A percentile compares a stretch with the other conserved stretches of the same genome.
phyloP scores from a whole-genome alignment of 805 yeast species.

The Yamadazyma olivae region DNA sequence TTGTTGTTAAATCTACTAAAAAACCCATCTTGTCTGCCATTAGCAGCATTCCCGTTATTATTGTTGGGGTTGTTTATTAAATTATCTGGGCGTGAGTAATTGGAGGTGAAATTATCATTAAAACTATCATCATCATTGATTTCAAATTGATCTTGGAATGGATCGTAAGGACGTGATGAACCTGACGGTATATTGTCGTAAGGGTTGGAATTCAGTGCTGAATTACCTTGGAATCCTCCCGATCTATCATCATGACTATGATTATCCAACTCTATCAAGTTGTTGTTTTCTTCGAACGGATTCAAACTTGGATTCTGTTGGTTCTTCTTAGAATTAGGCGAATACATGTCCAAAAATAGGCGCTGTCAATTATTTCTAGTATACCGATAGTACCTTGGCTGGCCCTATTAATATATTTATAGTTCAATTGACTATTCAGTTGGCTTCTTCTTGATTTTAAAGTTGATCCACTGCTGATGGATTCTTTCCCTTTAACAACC shows the following conservation, averaged over 20 bases:
- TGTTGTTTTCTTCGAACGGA: conserved; percentile 3
- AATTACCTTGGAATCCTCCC: neutral
- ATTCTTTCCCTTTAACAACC: too few species aligned
- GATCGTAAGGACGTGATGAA: conserved; percentile 4
- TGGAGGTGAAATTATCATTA: neutral
- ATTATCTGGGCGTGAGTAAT: neutral
- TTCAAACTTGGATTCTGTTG: too few species aligned
- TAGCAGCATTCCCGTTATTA: conserved; percentile 5
- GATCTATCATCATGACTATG: too few species aligned
- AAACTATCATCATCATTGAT: conserved; percentile 3
- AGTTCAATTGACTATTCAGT: too few species aligned
- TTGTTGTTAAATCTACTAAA: conserved; percentile 12
- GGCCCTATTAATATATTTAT: too few species aligned
- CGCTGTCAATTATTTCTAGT: too few species aligned
- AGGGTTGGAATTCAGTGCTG: conserved; percentile 4
- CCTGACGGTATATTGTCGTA: conserved; percentile 7
- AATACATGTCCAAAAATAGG: conserved; percentile 3
- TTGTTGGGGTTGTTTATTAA: neutral
- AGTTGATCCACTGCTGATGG: too few species aligned
- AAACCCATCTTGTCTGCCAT: conserved; percentile 20
- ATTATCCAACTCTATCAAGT: conserved; percentile 8
- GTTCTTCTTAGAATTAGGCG: neutral
- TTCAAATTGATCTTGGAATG: conserved; percentile 6
- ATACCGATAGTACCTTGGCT: too few species aligned
- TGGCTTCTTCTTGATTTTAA: too few species aligned